These are phyloP conservation scores for Abrus pulchellus DNA, from an alignment of 306 rosid species.

Conservation along the genomic window DNA sequence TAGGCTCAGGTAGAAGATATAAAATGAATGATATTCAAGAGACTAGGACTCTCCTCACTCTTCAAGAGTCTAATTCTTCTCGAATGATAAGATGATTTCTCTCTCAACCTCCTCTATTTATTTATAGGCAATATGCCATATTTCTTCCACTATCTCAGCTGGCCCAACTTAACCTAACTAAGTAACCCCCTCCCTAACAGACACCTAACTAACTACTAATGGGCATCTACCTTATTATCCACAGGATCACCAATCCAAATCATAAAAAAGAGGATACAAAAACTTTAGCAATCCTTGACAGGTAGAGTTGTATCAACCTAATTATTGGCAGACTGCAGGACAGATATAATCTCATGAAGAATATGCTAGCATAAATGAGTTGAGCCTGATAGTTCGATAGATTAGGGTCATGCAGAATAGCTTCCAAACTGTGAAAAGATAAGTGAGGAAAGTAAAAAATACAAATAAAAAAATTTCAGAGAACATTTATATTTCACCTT, in stretches of 20 bases:
- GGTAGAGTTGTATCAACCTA: conserved; percentile 10
- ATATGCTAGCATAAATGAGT: conserved; percentile 14
- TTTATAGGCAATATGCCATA: no score
- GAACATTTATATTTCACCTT: conserved; percentile 62
- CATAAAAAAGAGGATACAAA: background rate
- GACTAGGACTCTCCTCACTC: no score
- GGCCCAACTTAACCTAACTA: no score
- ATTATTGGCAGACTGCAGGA: conserved; percentile 13
- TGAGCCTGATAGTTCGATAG: conserved; percentile 10
- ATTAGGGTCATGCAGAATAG: conserved; percentile 31
- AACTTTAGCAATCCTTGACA: conserved; percentile 2
- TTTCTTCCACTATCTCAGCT: no score
- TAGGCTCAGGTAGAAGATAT: no score
- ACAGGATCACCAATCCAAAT: background rate
- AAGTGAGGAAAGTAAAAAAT: conserved; percentile 13
- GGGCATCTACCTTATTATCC: background rate
- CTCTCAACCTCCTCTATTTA: no score
- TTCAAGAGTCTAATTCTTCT: no score
- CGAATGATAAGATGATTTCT: no score
- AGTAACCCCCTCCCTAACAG: no score
- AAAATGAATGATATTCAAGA: no score
- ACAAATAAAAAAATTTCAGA: background rate
- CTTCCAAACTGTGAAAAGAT: conserved; percentile 36
- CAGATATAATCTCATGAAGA: background rate
- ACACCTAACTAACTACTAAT: no score